Conservation (phyloP, 345 rosid species). For the Cardamine resedifolia region DNA sequence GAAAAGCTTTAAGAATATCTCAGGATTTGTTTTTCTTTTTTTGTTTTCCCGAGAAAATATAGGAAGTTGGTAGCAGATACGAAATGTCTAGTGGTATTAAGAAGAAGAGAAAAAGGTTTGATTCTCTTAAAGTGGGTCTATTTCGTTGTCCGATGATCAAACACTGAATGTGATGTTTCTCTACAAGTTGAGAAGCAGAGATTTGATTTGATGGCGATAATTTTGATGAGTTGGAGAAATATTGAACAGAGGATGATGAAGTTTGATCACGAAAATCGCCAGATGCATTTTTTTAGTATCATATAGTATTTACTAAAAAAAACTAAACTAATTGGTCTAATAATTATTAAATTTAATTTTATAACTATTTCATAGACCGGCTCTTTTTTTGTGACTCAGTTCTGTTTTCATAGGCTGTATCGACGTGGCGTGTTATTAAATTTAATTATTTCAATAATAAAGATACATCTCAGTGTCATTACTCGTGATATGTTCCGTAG, state of each 20-base stretch:
- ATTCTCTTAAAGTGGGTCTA: slow-evolving; percentile 28
- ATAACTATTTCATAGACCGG: slow-evolving; percentile 4
- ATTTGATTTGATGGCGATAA: slow-evolving; percentile 17
- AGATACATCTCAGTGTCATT: neutral
- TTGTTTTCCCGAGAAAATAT: neutral
- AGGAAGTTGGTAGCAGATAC: slow-evolving; percentile 17
- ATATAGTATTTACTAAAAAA: too few relatives aligned
- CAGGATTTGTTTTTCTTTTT: neutral
- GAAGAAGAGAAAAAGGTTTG: neutral
- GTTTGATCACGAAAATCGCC: slow-evolving; percentile 29
- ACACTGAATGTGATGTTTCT: slow-evolving; percentile 18
- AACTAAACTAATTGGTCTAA: neutral
- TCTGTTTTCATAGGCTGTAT: neutral
- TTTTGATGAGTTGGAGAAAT: slow-evolving; percentile 33
- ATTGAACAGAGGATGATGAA: slow-evolving; percentile 26
- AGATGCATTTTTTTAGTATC: slow-evolving; percentile 25
- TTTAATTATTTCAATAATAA: neutral
- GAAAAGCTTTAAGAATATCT: neutral
- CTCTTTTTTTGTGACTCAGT: slow-evolving; percentile 6
- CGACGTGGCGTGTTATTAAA: neutral
- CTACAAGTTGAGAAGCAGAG: neutral
- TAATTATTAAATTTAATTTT: neutral
- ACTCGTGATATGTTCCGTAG: neutral
- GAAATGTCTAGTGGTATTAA: slow-evolving; percentile 2
- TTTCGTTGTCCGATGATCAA: slow-evolving; percentile 23